phyloP scores from a whole-genome alignment of 768 basidiomycete genomes.

The Phanerochaete carnosa region DNA sequence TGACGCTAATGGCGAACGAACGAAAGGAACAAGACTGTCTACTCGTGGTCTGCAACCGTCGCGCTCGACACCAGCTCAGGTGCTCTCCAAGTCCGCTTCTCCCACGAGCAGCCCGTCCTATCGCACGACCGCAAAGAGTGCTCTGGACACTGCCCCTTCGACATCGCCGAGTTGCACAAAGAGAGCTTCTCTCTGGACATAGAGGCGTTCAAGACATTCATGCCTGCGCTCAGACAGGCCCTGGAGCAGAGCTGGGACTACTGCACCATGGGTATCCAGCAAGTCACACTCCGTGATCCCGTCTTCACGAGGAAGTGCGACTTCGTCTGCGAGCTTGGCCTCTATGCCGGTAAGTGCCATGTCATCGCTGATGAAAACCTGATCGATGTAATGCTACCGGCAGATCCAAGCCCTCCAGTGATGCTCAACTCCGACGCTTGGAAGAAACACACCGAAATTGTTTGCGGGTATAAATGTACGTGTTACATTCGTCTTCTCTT shows the following conservation, averaged over 20 bases:
- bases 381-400: not conserved
- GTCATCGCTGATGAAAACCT: not conserved
- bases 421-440: not conserved
- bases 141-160: not conserved
- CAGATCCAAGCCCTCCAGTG: not conserved
- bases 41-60: not conserved
- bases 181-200: not conserved
- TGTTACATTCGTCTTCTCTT: too few relatives aligned
- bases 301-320: conserved; percentile 1
- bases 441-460: not conserved
- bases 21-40: not conserved
- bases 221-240: not conserved
- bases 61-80: not conserved
- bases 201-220: not conserved
- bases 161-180: not conserved
- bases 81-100: not conserved
- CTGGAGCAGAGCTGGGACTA: not conserved
- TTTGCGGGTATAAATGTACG: too few relatives aligned
- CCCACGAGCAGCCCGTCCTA: not conserved
- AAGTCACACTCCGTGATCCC: not conserved
- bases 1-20: not conserved
- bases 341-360: not conserved
- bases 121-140: not conserved
- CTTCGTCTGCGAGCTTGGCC: conserved; percentile 2
- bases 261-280: conserved; percentile 1